Evolutionary conservation across 768 basidiomycete species (phyloP).

Genomic region (Pholiota molesta): DNA sequence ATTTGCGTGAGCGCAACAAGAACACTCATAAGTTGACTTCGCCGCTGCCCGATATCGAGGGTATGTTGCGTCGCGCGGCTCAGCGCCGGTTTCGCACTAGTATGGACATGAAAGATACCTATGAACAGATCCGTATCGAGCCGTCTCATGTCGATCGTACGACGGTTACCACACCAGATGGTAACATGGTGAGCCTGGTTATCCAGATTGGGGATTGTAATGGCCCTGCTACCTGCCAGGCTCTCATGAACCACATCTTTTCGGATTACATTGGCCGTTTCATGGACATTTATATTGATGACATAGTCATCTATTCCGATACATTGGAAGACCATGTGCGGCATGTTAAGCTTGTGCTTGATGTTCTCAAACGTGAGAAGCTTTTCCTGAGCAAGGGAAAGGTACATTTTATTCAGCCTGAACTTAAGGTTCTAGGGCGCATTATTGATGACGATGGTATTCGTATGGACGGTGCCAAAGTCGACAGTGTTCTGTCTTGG

Average conservation of each 20-base stretch:
- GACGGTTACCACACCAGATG: constrained; percentile 11
- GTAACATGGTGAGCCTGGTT: constrained; percentile 14
- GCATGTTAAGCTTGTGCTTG: constrained; percentile 32
- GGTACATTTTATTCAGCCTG: constrained; percentile 29
- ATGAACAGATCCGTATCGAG: constrained; percentile 15
- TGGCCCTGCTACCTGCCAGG: constrained; percentile 36
- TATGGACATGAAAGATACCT: constrained; percentile 10
- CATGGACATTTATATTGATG: constrained; percentile 32
- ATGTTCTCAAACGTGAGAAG: constrained; percentile 25
- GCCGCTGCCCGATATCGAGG: constrained; percentile 20
- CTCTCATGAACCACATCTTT: constrained; percentile 38
- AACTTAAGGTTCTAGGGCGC: constrained; percentile 26
- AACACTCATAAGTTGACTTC: constrained; percentile 16
- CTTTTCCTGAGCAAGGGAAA: constrained; percentile 34
- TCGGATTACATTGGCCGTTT: constrained; percentile 32
- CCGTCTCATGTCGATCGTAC: constrained; percentile 13
- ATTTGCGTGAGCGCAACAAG: constrained; percentile 15
- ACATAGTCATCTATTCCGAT: constrained; percentile 39
- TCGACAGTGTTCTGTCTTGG: constrained; percentile 35
- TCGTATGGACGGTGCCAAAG: constrained; percentile 41
- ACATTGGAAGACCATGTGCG: constrained; percentile 34
- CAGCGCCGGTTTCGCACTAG: neutral
- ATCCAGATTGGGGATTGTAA: constrained; percentile 20
- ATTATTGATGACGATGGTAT: constrained; percentile 36
- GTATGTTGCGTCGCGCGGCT: constrained; percentile 10